phyloP scores from a whole-genome alignment of 2,329 filamentous ascomycete genomes.

The Fusarium pilosicola region DNA sequence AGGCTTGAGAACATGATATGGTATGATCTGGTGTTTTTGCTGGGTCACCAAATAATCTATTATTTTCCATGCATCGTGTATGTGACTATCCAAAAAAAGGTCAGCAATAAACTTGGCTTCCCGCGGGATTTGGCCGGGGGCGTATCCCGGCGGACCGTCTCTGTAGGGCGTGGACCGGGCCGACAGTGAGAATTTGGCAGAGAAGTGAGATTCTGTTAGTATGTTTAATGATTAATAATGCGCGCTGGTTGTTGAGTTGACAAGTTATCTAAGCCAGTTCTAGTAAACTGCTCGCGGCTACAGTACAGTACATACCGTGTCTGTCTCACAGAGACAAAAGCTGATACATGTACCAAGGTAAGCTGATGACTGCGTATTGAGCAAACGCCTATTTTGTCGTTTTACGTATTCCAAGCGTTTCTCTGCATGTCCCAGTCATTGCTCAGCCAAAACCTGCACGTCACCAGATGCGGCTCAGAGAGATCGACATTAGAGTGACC shows the following conservation, averaged over 20 bases:
- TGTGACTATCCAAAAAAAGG: neutral
- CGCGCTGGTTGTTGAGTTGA: neutral
- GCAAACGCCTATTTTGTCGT: neutral
- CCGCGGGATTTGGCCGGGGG: neutral
- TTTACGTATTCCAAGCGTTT: neutral
- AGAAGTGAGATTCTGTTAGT: neutral
- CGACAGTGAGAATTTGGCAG: neutral
- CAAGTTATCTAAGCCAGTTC: neutral
- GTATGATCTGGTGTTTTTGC: neutral
- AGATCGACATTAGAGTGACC: slow-evolving; percentile 12
- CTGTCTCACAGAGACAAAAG: neutral
- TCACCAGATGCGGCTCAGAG: slow-evolving; percentile 29
- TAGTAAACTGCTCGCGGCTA: neutral
- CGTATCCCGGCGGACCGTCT: neutral
- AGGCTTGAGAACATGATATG: neutral
- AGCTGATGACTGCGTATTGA: neutral
- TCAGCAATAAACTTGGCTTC: neutral
- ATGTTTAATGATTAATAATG: neutral
- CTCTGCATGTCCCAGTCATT: neutral
- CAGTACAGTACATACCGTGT: neutral
- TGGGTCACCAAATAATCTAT: neutral
- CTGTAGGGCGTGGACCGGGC: neutral
- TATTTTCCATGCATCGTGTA: neutral
- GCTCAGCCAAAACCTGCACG: neutral
- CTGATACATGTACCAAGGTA: neutral